A percentile compares a stretch with the other conserved stretches of the same genome.
Conservation (phyloP, 1,284 basidiomycete genomes). For the Boletus albobrunnescens region DNA sequence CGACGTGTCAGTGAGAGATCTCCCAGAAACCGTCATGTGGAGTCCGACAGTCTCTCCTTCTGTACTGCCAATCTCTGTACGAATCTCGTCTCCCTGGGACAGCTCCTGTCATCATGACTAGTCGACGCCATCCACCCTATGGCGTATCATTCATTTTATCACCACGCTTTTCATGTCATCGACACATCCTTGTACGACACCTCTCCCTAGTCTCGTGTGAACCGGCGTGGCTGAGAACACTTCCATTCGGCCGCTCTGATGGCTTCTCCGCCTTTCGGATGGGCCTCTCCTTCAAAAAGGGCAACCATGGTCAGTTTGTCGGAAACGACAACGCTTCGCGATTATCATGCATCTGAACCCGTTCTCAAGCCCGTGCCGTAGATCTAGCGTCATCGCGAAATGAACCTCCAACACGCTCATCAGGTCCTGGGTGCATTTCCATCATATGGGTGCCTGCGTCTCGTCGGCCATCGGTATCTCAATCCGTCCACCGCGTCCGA, state of each 20-base stretch:
- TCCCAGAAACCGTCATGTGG: slow-evolving; percentile 19
- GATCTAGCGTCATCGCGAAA: slow-evolving; percentile 19
- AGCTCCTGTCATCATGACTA: slow-evolving; percentile 28
- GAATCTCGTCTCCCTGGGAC: slow-evolving; percentile 22
- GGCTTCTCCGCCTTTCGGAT: slow-evolving; percentile 13
- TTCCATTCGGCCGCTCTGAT: slow-evolving; percentile 6
- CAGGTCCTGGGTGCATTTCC: slow-evolving; percentile 16
- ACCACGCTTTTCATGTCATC: slow-evolving; percentile 14
- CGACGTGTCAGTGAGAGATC: slow-evolving; percentile 24
- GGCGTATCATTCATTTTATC: slow-evolving; percentile 16
- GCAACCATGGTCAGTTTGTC: slow-evolving; percentile 10
- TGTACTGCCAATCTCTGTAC: slow-evolving; percentile 17
- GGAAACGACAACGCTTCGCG: slow-evolving; percentile 21
- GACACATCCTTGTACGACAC: slow-evolving; percentile 7
- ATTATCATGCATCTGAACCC: slow-evolving; percentile 18
- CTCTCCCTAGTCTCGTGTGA: slow-evolving; percentile 11
- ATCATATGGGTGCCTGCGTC: too few species aligned
- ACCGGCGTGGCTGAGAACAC: slow-evolving; percentile 15
- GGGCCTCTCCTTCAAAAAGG: slow-evolving; percentile 13
- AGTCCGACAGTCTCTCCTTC: slow-evolving; percentile 5
- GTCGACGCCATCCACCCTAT: slow-evolving; percentile 10
- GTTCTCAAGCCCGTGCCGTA: slow-evolving; percentile 14
- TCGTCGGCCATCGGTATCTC: slow-evolving; percentile 1
- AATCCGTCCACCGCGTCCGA: slow-evolving; percentile 8
- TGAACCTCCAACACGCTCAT: slow-evolving; percentile 15